Evolutionary conservation across 2,329 filamentous ascomycete species (phyloP), one percentile per base, ranked within the genome.

Genomic region (Incumbomyces lentus): DNA sequence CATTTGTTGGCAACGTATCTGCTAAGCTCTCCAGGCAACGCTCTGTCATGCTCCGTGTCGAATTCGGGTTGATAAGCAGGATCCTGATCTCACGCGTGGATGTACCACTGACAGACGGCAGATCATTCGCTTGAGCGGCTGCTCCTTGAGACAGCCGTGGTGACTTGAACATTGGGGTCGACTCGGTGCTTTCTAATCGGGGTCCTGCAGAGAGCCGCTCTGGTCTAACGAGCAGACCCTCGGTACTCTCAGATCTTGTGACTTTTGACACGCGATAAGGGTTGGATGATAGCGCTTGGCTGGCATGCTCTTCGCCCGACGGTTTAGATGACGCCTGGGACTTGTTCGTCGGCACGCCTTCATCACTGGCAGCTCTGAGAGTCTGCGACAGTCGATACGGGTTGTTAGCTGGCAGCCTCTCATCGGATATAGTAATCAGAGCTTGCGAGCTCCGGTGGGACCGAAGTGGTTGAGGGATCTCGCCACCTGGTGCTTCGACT

Each of bases 61-160:
- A 63, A 60, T 73, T 72, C 13, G 69, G 71, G 49, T 74, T 74
- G 49, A 68, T 64, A 42, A 74, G 64, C 6, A 73, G 64, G 46
- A 73, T 67, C 29, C 54, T 52, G 33, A 45, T 45, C 30, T 34
- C 18, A 8, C 19, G 26, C 6, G 42, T 30, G 4, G 42, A 45
- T 2, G 12, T 36, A 22, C 42, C 42, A 10, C 19, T 37, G 3
- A 45, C 19, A n/a, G 17, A 45, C 16, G 34, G 42, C 11, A 45
- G 34, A 19, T 45, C 42, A 12, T 11, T 13, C 6, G 14, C 34
- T 38, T 38, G 14, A n/a, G 18, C 18, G 2, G 40, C 13, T 40
- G 19, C 18, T 29, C 17, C 17, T 12, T 40, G 38, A 13, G 38
- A 40, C 14, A 40, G 18, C 4, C 38, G 38, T 16, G 22, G 38